These are phyloP conservation scores for Aegilops bicornis DNA, from an alignment of 176 grass and related monocot species.

Conservation along the genomic window DNA sequence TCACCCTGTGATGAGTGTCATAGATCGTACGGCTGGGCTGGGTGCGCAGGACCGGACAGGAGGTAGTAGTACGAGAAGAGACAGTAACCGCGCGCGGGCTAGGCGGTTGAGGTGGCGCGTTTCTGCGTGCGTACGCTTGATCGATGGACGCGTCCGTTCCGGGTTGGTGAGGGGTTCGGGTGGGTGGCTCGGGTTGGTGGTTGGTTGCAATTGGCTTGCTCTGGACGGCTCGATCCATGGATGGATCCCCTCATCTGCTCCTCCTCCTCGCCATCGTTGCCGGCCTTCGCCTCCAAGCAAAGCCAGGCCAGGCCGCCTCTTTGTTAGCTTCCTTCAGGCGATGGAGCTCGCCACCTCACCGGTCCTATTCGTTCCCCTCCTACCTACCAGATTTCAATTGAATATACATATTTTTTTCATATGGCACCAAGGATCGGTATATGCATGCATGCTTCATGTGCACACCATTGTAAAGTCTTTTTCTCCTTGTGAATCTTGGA, in stretches of 20 bases:
- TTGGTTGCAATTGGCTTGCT: constrained; percentile 33
- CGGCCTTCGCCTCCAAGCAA: constrained; percentile 58
- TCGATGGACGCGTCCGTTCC: neutral
- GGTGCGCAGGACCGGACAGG: neutral
- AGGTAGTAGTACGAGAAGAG: neutral
- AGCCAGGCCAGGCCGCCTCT: neutral
- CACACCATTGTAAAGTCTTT: neutral
- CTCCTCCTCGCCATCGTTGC: neutral
- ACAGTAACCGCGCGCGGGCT: neutral
- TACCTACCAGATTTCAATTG: neutral
- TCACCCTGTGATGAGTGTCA: neutral
- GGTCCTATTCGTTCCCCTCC: neutral
- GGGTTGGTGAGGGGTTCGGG: constrained; percentile 18
- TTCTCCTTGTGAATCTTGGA: neutral
- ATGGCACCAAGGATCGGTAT: no score
- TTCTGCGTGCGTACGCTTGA: neutral
- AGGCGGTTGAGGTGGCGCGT: neutral
- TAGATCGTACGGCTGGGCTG: neutral
- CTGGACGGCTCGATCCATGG: constrained; percentile 15
- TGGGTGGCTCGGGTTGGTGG: constrained; percentile 37
- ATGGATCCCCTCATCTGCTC: neutral
- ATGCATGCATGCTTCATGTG: neutral
- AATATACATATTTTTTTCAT: neutral
- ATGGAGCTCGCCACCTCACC: neutral
- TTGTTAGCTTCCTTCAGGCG: neutral